Conservation (phyloP, 2,329 filamentous ascomycete species). For the Botrytis aclada region DNA sequence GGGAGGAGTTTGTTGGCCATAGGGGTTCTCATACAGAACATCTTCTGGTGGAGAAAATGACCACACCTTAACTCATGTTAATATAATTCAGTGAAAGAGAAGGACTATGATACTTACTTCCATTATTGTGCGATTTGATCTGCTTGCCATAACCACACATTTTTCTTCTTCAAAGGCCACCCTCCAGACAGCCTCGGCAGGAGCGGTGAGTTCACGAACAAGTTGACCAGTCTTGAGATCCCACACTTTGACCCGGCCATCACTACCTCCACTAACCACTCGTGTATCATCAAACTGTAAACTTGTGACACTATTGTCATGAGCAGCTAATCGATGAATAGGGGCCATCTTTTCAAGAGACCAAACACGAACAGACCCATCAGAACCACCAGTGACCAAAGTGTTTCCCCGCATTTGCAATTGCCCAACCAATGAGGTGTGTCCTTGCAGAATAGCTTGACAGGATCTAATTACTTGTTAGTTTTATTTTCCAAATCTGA, state of each 20-base stretch:
- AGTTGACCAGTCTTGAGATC: conserved; percentile 87
- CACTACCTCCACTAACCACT: conserved; percentile 92
- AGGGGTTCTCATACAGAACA: conserved; percentile 43
- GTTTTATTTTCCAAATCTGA: conserved; percentile 37
- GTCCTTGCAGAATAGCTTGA: conserved; percentile 88
- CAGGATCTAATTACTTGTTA: conserved; percentile 41
- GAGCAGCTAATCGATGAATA: conserved; percentile 90
- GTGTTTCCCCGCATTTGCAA: conserved; percentile 94
- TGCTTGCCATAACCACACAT: conserved; percentile 89
- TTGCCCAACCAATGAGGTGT: conserved; percentile 94
- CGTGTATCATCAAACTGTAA: conserved; percentile 94
- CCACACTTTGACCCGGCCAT: conserved; percentile 98
- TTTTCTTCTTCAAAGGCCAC: conserved; percentile 99
- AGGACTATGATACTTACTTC: conserved; percentile 63
- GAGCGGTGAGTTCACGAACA: conserved; percentile 85
- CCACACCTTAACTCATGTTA: conserved; percentile 67
- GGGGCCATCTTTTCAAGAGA: conserved; percentile 85
- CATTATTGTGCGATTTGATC: conserved; percentile 87
- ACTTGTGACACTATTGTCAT: conserved; percentile 97
- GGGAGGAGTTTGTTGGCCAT: conserved; percentile 33
- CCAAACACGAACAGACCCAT: conserved; percentile 96
- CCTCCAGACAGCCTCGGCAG: conserved; percentile 93
- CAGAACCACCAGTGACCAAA: conserved; percentile 91
- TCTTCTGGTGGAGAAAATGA: conserved; percentile 87
- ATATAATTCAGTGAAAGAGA: conserved; percentile 21